Evolutionary conservation across 108 stramenopile species (phyloP).

Genomic region (Nitzschia putrida): DNA sequence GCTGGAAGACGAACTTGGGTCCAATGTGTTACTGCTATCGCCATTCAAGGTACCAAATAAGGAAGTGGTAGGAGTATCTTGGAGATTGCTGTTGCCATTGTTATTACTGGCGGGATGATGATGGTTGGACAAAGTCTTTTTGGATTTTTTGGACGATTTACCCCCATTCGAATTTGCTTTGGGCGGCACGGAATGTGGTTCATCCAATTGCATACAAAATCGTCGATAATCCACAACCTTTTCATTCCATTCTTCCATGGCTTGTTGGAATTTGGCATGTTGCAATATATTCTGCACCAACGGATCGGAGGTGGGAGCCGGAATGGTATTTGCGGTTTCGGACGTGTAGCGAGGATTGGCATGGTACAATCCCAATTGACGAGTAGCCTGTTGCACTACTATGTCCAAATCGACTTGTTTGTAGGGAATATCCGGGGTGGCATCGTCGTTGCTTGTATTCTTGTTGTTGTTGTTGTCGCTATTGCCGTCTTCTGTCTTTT

Average conservation of each 20-base stretch:
- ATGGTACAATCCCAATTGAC: conserved; percentile 56
- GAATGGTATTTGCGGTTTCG: conserved; percentile 1
- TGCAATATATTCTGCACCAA: conserved; percentile 35
- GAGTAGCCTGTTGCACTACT: conserved; percentile 49
- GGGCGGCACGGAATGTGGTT: background rate
- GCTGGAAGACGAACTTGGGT: no score
- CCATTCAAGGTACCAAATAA: conserved; percentile 27
- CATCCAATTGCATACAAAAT: conserved; percentile 52
- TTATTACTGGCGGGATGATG: background rate
- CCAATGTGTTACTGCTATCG: background rate
- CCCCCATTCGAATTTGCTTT: no score
- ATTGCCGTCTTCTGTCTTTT: conserved; percentile 25
- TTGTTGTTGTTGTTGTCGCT: conserved; percentile 27
- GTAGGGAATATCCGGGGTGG: background rate
- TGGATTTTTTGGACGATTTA: conserved; percentile 3
- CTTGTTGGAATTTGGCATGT: conserved; percentile 59
- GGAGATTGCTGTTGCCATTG: background rate
- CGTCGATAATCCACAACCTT: conserved; percentile 70
- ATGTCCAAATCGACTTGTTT: conserved; percentile 53
- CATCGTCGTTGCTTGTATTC: conserved; percentile 5
- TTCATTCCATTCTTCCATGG: conserved; percentile 67
- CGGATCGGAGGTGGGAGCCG: conserved; percentile 3
- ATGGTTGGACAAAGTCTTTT: no score
- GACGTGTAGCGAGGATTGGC: conserved; percentile 39
- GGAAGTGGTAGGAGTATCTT: conserved; percentile 7